Conservation (phyloP, 2,329 filamentous ascomycete genomes). For the Colletotrichum lindemuthianum region DNA sequence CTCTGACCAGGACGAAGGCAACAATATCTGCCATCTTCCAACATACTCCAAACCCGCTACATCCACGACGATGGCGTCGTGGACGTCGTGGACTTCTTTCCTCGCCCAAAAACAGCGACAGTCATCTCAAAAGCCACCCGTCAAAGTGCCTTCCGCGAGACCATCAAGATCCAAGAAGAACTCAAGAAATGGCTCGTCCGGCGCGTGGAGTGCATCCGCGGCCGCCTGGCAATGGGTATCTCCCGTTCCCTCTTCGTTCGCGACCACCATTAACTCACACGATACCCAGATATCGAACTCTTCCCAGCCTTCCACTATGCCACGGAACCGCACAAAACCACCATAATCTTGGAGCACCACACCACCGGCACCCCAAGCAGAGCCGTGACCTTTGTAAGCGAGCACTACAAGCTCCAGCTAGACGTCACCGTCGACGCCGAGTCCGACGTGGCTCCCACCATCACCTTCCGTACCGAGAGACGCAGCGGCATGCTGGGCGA, state of each 20-base stretch:
- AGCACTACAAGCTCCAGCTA: slow-evolving; percentile 69
- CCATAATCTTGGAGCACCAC: slow-evolving; percentile 57
- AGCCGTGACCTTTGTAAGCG: slow-evolving; percentile 70
- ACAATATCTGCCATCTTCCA: slow-evolving; percentile 79
- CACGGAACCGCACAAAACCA: slow-evolving; percentile 68
- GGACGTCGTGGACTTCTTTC: slow-evolving; percentile 80
- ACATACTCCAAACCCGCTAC: slow-evolving; percentile 81
- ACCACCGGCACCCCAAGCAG: slow-evolving; percentile 60
- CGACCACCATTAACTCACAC: not conserved
- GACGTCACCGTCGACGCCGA: slow-evolving; percentile 73
- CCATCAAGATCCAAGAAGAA: slow-evolving; percentile 64
- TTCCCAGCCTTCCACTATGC: slow-evolving; percentile 81
- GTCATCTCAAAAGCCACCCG: slow-evolving; percentile 58
- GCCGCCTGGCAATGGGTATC: slow-evolving; percentile 68
- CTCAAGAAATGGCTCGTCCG: slow-evolving; percentile 78
- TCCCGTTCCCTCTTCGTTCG: too few species aligned
- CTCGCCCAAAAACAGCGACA: slow-evolving; percentile 69
- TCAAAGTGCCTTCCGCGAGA: slow-evolving; percentile 64
- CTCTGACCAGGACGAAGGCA: slow-evolving; percentile 52
- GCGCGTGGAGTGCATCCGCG: slow-evolving; percentile 77
- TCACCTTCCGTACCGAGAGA: slow-evolving; percentile 65
- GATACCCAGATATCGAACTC: slow-evolving; percentile 68
- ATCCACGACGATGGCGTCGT: slow-evolving; percentile 80
- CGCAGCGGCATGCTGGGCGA: slow-evolving; percentile 65
- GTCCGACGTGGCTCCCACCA: slow-evolving; percentile 56